phyloP scores from a whole-genome alignment of 208 protist species.

The Pavlovales sp. region DNA sequence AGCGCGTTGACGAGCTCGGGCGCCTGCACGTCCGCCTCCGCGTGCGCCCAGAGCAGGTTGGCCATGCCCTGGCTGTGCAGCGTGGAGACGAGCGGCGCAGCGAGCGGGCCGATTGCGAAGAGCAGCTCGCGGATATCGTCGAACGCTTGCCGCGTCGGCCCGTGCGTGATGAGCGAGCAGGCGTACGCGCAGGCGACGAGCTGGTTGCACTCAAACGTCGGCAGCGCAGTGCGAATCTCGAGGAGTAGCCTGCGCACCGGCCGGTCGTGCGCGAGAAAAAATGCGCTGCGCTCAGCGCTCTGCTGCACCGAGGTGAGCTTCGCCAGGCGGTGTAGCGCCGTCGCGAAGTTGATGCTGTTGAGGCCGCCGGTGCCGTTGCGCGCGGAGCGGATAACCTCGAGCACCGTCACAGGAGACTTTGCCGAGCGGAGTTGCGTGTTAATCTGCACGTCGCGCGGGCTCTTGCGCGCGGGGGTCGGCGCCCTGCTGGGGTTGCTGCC shows the following conservation, averaged over 20 bases:
- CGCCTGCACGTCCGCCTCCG: background rate
- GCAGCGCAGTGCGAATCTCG: too few species aligned
- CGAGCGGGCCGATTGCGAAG: background rate
- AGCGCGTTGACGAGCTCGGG: too few species aligned
- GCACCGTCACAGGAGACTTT: too few species aligned
- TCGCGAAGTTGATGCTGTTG: constrained; percentile 14
- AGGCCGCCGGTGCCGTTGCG: background rate
- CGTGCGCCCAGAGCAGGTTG: constrained; percentile 33
- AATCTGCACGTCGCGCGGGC: too few species aligned
- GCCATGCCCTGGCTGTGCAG: background rate
- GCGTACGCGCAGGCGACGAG: background rate
- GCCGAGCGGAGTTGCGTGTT: too few species aligned
- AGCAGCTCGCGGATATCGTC: background rate
- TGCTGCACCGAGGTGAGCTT: background rate
- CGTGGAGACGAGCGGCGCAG: background rate
- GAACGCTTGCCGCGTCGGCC: background rate
- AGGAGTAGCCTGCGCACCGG: too few species aligned
- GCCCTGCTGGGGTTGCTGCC: too few species aligned
- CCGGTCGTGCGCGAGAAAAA: too few species aligned
- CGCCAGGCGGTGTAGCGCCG: constrained; percentile 16
- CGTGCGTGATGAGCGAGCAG: background rate
- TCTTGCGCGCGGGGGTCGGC: too few species aligned
- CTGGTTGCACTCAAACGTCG: too few species aligned
- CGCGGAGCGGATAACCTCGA: too few species aligned
- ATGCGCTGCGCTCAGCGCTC: too few species aligned